Evolutionary conservation across 306 rosid genomes (phyloP).

Genomic region (Cajanus cajan): DNA sequence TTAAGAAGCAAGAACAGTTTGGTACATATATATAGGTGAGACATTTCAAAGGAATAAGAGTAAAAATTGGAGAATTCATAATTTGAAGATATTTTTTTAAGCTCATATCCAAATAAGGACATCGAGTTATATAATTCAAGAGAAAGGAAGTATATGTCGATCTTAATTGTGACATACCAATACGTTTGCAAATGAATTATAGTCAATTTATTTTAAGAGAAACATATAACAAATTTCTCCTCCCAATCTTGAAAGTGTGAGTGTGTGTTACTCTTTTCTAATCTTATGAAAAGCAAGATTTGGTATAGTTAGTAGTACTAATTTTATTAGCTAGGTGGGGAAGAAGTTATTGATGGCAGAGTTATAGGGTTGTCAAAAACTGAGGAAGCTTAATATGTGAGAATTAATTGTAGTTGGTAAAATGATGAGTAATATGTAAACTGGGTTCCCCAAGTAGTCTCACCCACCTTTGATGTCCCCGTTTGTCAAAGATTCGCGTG

Average conservation of each 20-base stretch:
- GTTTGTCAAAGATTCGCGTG: conserved; percentile 70
- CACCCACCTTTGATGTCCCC: conserved; percentile 27
- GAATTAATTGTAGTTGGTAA: conserved; percentile 36
- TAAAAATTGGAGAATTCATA: no score
- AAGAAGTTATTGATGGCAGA: background rate
- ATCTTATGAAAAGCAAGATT: no score
- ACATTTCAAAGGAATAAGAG: background rate
- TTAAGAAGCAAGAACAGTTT: background rate
- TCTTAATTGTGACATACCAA: background rate
- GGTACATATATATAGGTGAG: background rate
- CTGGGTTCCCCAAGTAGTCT: conserved; percentile 28
- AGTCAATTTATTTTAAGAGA: no score
- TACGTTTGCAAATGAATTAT: background rate
- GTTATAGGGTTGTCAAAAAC: conserved; percentile 27
- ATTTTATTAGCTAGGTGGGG: no score
- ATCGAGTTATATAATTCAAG: no score
- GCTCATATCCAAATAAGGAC: no score
- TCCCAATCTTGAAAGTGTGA: no score
- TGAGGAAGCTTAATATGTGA: conserved; percentile 30
- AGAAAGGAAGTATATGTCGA: background rate
- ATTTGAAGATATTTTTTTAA: no score
- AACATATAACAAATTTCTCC: no score
- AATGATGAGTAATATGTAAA: conserved; percentile 32
- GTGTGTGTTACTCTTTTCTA: no score
- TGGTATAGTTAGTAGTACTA: no score